These are phyloP conservation scores for Penicillium maclennaniae DNA, from an alignment of 495 filamentous ascomycete genomes.

Conservation along the genomic window DNA sequence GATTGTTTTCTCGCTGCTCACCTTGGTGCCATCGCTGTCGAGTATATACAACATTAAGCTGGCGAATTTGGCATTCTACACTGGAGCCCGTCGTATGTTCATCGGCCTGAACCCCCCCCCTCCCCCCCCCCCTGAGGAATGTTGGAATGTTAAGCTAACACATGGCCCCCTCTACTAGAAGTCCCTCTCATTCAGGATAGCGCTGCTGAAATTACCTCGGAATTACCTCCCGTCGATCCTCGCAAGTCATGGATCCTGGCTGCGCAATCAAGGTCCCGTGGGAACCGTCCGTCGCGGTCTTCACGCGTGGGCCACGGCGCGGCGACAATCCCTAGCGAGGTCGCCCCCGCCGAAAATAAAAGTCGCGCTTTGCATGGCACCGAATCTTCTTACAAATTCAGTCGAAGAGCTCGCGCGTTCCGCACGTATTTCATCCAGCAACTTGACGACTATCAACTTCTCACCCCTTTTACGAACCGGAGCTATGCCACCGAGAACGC, in stretches of 20 bases:
- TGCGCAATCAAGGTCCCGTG: slow-evolving; percentile 13
- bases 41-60: slow-evolving; percentile 30
- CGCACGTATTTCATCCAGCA: slow-evolving; percentile 33
- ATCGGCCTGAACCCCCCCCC: background rate
- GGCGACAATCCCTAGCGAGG: slow-evolving; percentile 15
- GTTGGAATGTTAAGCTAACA: background rate
- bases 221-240: slow-evolving; percentile 6
- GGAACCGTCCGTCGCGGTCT: slow-evolving; percentile 11
- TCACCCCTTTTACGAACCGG: slow-evolving; percentile 23
- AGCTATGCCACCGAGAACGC: slow-evolving; percentile 9
- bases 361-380: slow-evolving; percentile 14
- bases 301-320: slow-evolving; percentile 8
- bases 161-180: slow-evolving; percentile 6
- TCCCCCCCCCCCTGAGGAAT: background rate
- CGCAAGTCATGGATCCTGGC: slow-evolving; percentile 14
- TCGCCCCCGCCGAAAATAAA: slow-evolving; percentile 17
- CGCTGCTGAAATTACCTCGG: slow-evolving; percentile 7
- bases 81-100: slow-evolving; percentile 30
- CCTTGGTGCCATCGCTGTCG: slow-evolving; percentile 34
- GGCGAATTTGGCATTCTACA: slow-evolving; percentile 28
- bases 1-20: slow-evolving; percentile 36
- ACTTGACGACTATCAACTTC: slow-evolving; percentile 28
- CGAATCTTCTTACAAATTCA: slow-evolving; percentile 30
- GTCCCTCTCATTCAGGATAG: slow-evolving; percentile 23
- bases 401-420: slow-evolving; percentile 32